These are phyloP conservation scores for Zygnema circumcarinatum DNA, from an alignment of 139 green algal species.

Conservation along the genomic window DNA sequence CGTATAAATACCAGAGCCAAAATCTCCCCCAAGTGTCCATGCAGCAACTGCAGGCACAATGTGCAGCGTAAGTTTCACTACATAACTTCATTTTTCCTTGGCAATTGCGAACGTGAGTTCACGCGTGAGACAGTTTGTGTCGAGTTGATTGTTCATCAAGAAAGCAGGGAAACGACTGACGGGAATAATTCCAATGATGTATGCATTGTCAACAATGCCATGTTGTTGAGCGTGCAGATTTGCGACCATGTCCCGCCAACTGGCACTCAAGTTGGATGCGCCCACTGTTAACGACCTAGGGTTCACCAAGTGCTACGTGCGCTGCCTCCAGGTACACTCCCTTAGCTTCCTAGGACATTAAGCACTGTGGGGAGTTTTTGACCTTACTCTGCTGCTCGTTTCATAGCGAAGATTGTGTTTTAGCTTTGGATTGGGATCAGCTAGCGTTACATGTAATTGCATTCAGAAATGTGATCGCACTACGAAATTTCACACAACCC, in stretches of 20 bases:
- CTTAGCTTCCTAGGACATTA: too few species aligned
- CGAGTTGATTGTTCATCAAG: too few species aligned
- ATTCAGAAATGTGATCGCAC: too few species aligned
- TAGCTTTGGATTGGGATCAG: conserved; percentile 3
- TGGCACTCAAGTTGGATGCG: conserved; percentile 55
- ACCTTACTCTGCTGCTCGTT: not conserved
- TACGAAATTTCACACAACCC: too few species aligned
- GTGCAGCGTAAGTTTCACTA: conserved; percentile 32
- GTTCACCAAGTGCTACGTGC: conserved; percentile 68
- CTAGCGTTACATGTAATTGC: too few species aligned
- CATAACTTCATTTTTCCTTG: too few species aligned
- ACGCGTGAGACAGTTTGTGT: too few species aligned
- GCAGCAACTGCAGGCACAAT: conserved; percentile 38
- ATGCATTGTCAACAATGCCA: too few species aligned
- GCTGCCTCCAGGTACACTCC: conserved; percentile 62
- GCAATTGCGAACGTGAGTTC: too few species aligned
- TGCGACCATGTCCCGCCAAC: conserved; percentile 30
- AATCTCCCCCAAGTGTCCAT: conserved; percentile 7
- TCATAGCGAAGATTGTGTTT: conserved; percentile 18
- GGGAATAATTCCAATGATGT: too few species aligned
- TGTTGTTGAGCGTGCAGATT: too few species aligned
- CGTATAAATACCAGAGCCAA: conserved; percentile 48
- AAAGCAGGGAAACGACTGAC: too few species aligned
- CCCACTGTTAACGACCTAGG: conserved; percentile 64
- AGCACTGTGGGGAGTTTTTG: conserved; percentile 3